Conservation (phyloP, 805 yeast genomes). For the Zygosaccharomyces kombuchaensis region DNA sequence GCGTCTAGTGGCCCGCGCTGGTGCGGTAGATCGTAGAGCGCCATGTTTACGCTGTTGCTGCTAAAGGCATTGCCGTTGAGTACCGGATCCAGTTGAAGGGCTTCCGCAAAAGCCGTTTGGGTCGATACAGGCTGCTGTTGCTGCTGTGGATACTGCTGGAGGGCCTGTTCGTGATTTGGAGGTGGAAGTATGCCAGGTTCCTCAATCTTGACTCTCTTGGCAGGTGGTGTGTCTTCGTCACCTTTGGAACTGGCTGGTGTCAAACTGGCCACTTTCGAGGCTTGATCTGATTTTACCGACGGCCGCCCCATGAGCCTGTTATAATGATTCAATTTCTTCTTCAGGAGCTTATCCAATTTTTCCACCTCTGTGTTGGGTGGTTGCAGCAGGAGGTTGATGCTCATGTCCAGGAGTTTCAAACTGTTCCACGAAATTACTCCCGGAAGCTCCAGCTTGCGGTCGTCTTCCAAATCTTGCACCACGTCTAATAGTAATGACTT, state of each 20-base stretch:
- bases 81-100: slow-evolving; percentile 33
- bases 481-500: slow-evolving; percentile 51
- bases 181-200: not conserved
- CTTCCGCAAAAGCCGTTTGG: slow-evolving; percentile 28
- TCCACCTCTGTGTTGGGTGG: slow-evolving; percentile 38
- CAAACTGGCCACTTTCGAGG: slow-evolving; percentile 5
- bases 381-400: slow-evolving; percentile 60
- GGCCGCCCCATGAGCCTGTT: slow-evolving; percentile 28
- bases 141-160: not conserved
- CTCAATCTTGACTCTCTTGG: slow-evolving; percentile 17
- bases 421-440: slow-evolving; percentile 60
- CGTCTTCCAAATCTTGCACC: slow-evolving; percentile 47
- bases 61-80: slow-evolving; percentile 27
- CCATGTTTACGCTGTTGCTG: slow-evolving; percentile 14
- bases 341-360: slow-evolving; percentile 30
- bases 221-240: slow-evolving; percentile 12
- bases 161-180: not conserved
- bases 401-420: slow-evolving; percentile 50
- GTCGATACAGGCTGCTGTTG: slow-evolving; percentile 12
- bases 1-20: not conserved
- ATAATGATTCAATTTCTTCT: slow-evolving; percentile 27
- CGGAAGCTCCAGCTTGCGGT: slow-evolving; percentile 50
- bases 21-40: not conserved
- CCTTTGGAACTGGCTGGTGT: slow-evolving; percentile 13
- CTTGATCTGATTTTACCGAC: slow-evolving; percentile 10